Evolutionary conservation across 2,329 filamentous ascomycete species (phyloP).

Genomic region (Colletotrichum liaoningense): DNA sequence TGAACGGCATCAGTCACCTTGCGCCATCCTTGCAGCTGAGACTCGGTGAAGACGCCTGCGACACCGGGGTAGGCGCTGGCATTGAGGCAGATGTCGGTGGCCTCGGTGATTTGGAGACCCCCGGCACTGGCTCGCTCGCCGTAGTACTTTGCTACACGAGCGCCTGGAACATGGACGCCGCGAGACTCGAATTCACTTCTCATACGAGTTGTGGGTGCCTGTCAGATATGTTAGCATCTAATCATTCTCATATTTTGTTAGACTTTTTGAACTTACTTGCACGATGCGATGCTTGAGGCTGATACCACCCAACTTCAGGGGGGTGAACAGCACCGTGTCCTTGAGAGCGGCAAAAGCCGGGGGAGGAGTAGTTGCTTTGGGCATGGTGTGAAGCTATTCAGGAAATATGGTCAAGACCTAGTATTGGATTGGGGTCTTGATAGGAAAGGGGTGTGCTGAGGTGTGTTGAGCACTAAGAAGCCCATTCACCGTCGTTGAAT

Average conservation of each 20-base stretch:
- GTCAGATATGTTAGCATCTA: background rate
- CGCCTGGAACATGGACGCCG: constrained; percentile 46
- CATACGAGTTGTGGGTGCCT: constrained; percentile 38
- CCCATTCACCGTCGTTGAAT: background rate
- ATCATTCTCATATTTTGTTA: background rate
- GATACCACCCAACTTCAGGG: constrained; percentile 47
- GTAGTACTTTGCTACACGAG: constrained; percentile 44
- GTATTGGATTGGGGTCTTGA: background rate
- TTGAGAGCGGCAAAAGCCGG: constrained; percentile 25
- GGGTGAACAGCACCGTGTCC: constrained; percentile 46
- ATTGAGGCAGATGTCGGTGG: constrained; percentile 43
- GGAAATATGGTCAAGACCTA: background rate
- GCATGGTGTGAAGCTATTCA: background rate
- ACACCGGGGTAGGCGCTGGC: constrained; percentile 44
- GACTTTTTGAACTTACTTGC: constrained; percentile 40
- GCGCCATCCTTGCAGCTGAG: constrained; percentile 63
- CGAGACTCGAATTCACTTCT: constrained; percentile 44
- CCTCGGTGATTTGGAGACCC: constrained; percentile 44
- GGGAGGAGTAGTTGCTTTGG: constrained; percentile 26
- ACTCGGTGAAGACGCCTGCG: constrained; percentile 44
- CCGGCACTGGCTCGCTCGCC: constrained; percentile 47
- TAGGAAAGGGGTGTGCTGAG: background rate
- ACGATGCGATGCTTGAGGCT: constrained; percentile 50
- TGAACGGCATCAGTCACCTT: constrained; percentile 72
- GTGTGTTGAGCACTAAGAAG: constrained; percentile 5